Percentiles rank a stretch among this genome's conserved stretches.
phyloP scores from a whole-genome alignment of 1,139 yeast species.

The Taphrina betulina region DNA sequence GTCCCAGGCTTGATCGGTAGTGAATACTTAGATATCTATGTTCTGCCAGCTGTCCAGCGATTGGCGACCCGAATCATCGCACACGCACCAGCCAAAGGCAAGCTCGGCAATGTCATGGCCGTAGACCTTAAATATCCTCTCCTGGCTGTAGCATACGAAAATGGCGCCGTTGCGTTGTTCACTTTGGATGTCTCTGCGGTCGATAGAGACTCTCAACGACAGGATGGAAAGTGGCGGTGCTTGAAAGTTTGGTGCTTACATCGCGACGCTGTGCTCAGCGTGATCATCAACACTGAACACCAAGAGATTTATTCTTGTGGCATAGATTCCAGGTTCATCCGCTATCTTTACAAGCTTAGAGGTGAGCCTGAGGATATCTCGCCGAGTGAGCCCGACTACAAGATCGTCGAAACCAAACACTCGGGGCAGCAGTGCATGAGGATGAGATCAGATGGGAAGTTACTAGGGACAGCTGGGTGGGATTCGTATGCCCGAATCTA shows the following conservation, averaged over 20 bases:
- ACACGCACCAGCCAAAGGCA: conserved; percentile 12
- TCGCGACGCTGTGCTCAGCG: conserved; percentile 26
- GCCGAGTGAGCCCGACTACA: neutral
- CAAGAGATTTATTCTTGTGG: conserved; percentile 14
- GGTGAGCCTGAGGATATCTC: neutral
- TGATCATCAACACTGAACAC: neutral
- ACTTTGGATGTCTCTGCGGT: neutral
- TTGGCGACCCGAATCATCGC: conserved; percentile 12
- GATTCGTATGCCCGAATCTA: conserved; percentile 16
- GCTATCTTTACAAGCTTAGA: neutral
- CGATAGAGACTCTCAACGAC: conserved; percentile 10
- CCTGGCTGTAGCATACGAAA: conserved; percentile 23
- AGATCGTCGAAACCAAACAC: conserved; percentile 11
- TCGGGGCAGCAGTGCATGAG: conserved; percentile 23
- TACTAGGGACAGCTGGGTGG: conserved; percentile 26
- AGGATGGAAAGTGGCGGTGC: conserved; percentile 19
- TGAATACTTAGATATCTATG: conserved; percentile 17
- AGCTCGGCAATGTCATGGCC: conserved; percentile 27
- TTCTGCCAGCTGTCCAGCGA: conserved; percentile 18
- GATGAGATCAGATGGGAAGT: conserved; percentile 9
- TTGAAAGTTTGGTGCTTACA: conserved; percentile 1
- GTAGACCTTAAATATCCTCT: conserved; percentile 14
- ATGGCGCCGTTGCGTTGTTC: conserved; percentile 10
- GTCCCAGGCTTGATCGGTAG: conserved; percentile 21
- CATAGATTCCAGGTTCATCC: conserved; percentile 11